Percentiles rank a stretch among this genome's conserved stretches.
These are phyloP conservation scores for Aspergillus udagawae DNA, from an alignment of 2,329 filamentous ascomycete species.

Conservation along the genomic window DNA sequence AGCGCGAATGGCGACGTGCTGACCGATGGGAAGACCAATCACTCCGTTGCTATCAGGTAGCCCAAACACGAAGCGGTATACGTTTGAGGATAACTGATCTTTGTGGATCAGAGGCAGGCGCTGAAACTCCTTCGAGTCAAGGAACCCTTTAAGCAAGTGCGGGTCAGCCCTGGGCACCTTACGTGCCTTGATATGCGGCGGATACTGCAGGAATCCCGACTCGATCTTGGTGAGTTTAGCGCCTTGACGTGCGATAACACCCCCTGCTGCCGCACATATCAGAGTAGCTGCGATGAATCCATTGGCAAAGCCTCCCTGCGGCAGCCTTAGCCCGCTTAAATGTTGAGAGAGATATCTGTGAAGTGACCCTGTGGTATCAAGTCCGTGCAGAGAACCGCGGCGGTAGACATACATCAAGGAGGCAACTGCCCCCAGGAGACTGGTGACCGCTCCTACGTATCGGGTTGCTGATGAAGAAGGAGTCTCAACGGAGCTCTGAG, in stretches of 20 bases:
- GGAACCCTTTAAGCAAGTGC: slow-evolving; percentile 43
- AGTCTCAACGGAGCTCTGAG: slow-evolving; percentile 4
- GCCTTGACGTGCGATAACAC: slow-evolving; percentile 7
- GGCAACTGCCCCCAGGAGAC: slow-evolving; percentile 24
- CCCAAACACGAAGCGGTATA: slow-evolving; percentile 46
- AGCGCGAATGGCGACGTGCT: slow-evolving; percentile 53
- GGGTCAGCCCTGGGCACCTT: slow-evolving; percentile 37
- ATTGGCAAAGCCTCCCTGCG: slow-evolving; percentile 14
- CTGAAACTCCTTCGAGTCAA: slow-evolving; percentile 48
- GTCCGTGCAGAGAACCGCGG: neutral
- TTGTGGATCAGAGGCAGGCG: slow-evolving; percentile 40
- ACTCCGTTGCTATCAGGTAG: slow-evolving; percentile 45
- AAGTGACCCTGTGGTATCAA: too few relatives aligned
- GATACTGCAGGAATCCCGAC: slow-evolving; percentile 21
- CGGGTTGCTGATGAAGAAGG: slow-evolving; percentile 16
- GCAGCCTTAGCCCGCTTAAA: neutral
- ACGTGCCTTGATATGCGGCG: slow-evolving; percentile 36
- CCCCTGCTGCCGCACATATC: slow-evolving; percentile 7
- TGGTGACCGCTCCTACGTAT: slow-evolving; percentile 24
- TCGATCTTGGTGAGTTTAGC: slow-evolving; percentile 20
- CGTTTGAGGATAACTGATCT: slow-evolving; percentile 18
- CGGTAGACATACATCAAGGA: slow-evolving; percentile 30
- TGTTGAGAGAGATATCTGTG: too few relatives aligned
- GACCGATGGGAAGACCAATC: slow-evolving; percentile 54
- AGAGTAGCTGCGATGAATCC: slow-evolving; percentile 18